phyloP scores from a whole-genome alignment of 2,329 filamentous ascomycete species.

The Chrysoporthe cubensis region DNA sequence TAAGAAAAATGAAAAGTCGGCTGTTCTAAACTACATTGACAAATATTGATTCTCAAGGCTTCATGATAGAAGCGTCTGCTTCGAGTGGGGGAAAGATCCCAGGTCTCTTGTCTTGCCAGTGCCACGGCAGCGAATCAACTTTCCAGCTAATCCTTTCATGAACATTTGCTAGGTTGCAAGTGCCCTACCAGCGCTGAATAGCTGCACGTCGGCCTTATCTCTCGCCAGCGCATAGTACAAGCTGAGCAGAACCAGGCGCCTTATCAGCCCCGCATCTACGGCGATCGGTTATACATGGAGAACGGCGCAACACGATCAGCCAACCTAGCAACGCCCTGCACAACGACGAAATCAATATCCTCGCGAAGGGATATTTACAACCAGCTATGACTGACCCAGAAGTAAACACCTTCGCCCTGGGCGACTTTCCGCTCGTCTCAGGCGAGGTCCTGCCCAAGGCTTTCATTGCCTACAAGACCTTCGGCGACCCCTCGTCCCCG shows the following conservation, averaged over 20 bases:
- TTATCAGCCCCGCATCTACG: constrained; percentile 6
- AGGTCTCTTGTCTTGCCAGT: not conserved
- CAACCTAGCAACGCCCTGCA: not conserved
- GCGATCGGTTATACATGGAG: not conserved
- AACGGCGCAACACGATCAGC: not conserved
- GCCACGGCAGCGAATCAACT: not conserved
- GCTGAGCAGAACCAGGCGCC: not conserved
- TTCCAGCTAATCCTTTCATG: not conserved
- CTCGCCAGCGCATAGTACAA: not conserved
- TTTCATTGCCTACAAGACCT: constrained; percentile 77
- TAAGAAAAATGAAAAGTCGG: too few species aligned
- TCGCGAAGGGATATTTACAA: not conserved
- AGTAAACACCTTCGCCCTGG: constrained; percentile 58
- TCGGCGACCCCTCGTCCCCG: constrained; percentile 64
- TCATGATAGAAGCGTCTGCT: not conserved
- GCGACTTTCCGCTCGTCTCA: constrained; percentile 69
- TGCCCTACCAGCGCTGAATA: not conserved
- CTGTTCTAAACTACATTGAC: too few species aligned
- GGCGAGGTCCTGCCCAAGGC: constrained; percentile 66
- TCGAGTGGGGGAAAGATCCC: not conserved
- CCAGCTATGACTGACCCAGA: constrained; percentile 20
- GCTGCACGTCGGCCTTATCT: not conserved
- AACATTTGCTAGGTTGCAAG: not conserved
- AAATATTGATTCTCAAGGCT: not conserved
- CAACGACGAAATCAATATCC: too few species aligned